Evolutionary conservation across 768 basidiomycete genomes (phyloP).

Genomic region (Boletus reticuloceps): DNA sequence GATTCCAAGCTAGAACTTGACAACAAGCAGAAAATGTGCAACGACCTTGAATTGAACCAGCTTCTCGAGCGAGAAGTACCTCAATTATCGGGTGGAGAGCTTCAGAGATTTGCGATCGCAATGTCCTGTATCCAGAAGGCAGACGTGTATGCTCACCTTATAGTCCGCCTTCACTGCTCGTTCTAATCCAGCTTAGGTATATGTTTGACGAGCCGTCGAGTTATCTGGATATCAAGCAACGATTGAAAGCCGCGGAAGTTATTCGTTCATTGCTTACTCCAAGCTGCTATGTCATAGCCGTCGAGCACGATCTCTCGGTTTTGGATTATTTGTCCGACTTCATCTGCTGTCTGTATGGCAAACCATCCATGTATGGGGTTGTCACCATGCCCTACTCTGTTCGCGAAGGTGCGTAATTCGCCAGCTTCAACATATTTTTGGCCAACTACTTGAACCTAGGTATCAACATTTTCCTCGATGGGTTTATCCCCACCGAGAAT

Average conservation of each 20-base stretch:
- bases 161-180: not conserved
- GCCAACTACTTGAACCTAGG: conserved; percentile 43
- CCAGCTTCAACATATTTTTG: not conserved
- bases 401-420: conserved; percentile 71
- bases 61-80: conserved; percentile 81
- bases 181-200: conserved; percentile 52
- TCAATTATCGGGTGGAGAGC: conserved; percentile 93
- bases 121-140: conserved; percentile 95
- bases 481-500: conserved; percentile 98
- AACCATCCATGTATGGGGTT: conserved; percentile 96
- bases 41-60: conserved; percentile 83
- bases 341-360: conserved; percentile 96
- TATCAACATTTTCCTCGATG: conserved; percentile 99
- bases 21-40: conserved; percentile 84
- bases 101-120: conserved; percentile 97
- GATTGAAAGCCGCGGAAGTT: conserved; percentile 90
- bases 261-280: conserved; percentile 84
- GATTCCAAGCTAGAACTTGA: conserved; percentile 85
- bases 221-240: conserved; percentile 96
- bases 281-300: conserved; percentile 91
- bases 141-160: conserved; percentile 71
- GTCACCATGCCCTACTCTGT: conserved; percentile 99
- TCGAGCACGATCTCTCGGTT: conserved; percentile 98
- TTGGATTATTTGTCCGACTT: conserved; percentile 98
- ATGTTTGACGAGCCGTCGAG: conserved; percentile 99